Percentiles rank a stretch among this genome's conserved stretches.
Evolutionary conservation across 2,329 filamentous ascomycete genomes (phyloP).

Genomic region (Monosporascus sp.): DNA sequence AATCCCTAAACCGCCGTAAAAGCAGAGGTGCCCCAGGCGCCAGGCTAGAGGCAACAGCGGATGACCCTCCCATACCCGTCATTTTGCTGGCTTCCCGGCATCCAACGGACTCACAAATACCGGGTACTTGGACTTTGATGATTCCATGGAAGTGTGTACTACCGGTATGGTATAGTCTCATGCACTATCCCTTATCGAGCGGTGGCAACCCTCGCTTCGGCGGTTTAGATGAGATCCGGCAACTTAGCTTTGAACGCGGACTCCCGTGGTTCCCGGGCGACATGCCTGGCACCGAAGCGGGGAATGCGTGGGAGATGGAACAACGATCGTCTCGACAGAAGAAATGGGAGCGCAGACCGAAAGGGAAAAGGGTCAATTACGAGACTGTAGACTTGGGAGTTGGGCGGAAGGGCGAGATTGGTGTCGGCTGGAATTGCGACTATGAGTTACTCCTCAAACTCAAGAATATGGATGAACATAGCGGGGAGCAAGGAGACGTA

Average conservation of each 20-base stretch:
- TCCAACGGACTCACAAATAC: constrained; percentile 40
- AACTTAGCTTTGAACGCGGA: constrained; percentile 75
- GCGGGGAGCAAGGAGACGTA: constrained; percentile 13
- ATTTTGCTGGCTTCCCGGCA: constrained; percentile 60
- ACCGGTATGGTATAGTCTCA: constrained; percentile 78
- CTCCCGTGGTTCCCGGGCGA: constrained; percentile 84
- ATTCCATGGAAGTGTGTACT: constrained; percentile 87
- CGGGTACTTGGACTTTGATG: constrained; percentile 76
- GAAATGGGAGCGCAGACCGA: constrained; percentile 73
- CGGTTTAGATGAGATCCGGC: constrained; percentile 72
- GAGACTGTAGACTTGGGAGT: constrained; percentile 67
- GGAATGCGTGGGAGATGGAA: constrained; percentile 69
- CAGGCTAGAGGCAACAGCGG: constrained; percentile 48
- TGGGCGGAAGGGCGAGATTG: constrained; percentile 74
- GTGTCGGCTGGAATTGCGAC: constrained; percentile 76
- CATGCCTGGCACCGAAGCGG: constrained; percentile 72
- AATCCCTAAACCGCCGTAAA: constrained; percentile 74
- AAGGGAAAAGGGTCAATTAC: constrained; percentile 75
- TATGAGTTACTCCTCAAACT: constrained; percentile 64
- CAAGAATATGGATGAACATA: constrained; percentile 8
- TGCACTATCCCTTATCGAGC: constrained; percentile 74
- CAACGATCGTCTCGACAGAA: constrained; percentile 55
- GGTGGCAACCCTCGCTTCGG: constrained; percentile 80
- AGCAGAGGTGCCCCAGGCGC: constrained; percentile 57
- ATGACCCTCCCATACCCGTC: constrained; percentile 74